Base-by-base conservation (phyloP, 2,329 filamentous ascomycete species). In the Colletotrichum musicola region DNA sequence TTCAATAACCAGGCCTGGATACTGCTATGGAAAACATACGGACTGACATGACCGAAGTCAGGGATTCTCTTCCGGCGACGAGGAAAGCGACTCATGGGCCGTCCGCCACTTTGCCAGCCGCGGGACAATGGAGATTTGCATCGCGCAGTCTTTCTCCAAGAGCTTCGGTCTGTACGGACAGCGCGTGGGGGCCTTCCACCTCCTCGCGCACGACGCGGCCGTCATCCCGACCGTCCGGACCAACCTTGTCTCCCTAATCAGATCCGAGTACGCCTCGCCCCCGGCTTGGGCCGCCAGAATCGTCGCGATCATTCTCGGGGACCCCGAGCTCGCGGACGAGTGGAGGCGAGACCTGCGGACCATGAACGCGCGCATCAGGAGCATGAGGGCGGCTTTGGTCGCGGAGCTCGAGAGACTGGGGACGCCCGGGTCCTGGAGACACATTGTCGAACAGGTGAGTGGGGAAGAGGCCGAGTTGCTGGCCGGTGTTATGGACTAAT, bases 341-440 rank as follows among this genome's bases (percentile, higher is more conserved):
- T 82, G 80, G 81, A 59, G 66, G 0, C 56, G 73, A 13, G 79
- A 82, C 46, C 68, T 82, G 6, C 57, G 74, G 0, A 78, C 74
- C 0, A 82, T 82, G 80, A 75, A 72, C 1, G 71, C 71, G 0
- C 73, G 81, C 3, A 78, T 82, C 18, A 71, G 70, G 20, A 61
- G 66, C 0, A 82, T 82, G 79, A 69, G 80, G 6, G 16, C 4
- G 40, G 40, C 40, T 1, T 2, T 42, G 4, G 40, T 42, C 5
- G 40, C 4, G 5, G 40, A 42, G 40, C 40, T 42, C 4, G 14
- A 10, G 14, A 42, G 40, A 14, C 40, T 42, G 3, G 40, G 40
- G 13, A 42, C 40, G 40, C 40, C 40, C 6, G 40, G 40, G 40
- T 42, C 40, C 6, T 42, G 40, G 40, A 13, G 40, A 5, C 40